A percentile compares a stretch with the other conserved stretches of the same genome.
phyloP scores from a whole-genome alignment of 257 asterid species.

The Vinca minor region DNA sequence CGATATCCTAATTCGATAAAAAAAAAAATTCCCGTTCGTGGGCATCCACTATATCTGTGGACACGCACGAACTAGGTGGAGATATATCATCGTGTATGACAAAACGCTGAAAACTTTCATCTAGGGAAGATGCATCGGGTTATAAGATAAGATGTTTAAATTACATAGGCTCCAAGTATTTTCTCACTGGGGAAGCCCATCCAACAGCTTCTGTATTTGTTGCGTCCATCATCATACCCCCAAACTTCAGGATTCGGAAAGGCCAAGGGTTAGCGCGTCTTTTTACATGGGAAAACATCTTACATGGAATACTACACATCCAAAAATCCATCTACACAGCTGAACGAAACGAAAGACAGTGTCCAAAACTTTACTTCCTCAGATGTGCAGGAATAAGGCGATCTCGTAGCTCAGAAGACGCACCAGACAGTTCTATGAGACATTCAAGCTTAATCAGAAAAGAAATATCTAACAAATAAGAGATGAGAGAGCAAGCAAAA shows the following conservation, averaged over 20 bases:
- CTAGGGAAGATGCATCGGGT: conserved; percentile 10
- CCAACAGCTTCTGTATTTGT: not conserved
- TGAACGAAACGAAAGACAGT: conserved; percentile 2
- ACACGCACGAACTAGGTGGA: conserved; percentile 17
- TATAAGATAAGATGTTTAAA: not conserved
- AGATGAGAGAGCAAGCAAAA: not conserved
- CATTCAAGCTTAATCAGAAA: conserved; percentile 6
- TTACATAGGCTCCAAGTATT: conserved; percentile 5
- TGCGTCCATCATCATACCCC: too few species aligned
- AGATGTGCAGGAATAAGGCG: conserved; percentile 34
- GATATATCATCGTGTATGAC: conserved; percentile 12
- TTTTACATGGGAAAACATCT: conserved; percentile 2
- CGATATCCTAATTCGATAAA: conserved; percentile 6
- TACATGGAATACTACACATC: conserved; percentile 7
- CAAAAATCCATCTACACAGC: conserved; percentile 27
- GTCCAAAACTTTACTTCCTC: conserved; percentile 17
- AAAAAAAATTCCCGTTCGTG: conserved; percentile 11
- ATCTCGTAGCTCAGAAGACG: conserved; percentile 30
- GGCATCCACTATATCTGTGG: conserved; percentile 18
- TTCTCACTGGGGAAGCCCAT: not conserved
- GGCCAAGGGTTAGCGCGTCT: not conserved
- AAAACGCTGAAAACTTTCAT: conserved; percentile 6
- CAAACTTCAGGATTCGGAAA: not conserved
- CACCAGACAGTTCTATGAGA: conserved; percentile 39
- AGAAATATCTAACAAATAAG: not conserved